Conservation (phyloP, 2,329 filamentous ascomycete species). For the Xylaria digitata region DNA sequence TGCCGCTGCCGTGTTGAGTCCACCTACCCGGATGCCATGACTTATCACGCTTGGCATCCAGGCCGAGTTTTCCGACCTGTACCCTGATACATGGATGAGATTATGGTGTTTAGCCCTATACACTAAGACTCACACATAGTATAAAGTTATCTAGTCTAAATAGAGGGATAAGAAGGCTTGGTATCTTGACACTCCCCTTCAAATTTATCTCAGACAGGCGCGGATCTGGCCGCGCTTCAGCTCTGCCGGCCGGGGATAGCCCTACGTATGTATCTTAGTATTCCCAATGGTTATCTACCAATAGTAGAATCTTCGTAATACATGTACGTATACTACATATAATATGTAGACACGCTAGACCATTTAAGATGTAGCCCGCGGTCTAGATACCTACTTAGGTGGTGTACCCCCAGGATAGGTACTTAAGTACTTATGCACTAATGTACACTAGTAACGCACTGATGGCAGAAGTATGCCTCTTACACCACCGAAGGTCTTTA, state of each 20-base stretch:
- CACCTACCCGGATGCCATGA: constrained; percentile 13
- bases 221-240: neutral
- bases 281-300: neutral
- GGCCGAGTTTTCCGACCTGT: constrained; percentile 1
- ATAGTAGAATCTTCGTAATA: too few species aligned
- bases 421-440: too few species aligned
- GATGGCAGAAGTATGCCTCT: too few species aligned
- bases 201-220: neutral
- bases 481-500: too few species aligned
- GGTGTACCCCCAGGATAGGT: too few species aligned
- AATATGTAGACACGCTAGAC: too few species aligned
- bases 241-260: constrained; percentile 16
- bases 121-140: too few species aligned
- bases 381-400: too few species aligned
- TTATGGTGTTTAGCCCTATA: neutral
- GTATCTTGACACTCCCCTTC: neutral
- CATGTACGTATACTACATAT: neutral
- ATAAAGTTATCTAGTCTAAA: too few species aligned
- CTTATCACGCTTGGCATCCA: constrained; percentile 4
- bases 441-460: too few species aligned
- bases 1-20: constrained; percentile 14
- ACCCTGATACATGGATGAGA: neutral
- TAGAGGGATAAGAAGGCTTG: neutral
- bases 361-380: too few species aligned
- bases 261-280: neutral